Evolutionary conservation across 305 asterid genomes (phyloP), one percentile per base, ranked within the genome.

Genomic region (Solanum hybrid): DNA sequence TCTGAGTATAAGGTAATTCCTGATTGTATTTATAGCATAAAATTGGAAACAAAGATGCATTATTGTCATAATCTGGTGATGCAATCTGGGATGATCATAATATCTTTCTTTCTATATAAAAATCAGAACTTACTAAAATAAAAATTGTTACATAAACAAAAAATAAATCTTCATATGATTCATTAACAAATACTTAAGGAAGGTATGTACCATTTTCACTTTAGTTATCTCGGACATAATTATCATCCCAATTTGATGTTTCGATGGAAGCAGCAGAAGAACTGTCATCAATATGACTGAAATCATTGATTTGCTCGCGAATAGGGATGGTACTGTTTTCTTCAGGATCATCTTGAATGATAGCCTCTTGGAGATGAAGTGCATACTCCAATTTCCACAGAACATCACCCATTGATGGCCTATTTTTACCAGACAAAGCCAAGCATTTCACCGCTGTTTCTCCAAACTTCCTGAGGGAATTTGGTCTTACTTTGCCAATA

Each of bases 341-440:
- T 60, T 22, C 27, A 20, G 72, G 72, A 20, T 60, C 27, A 22
- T 60, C 72, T 60, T 60, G 26, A 60, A 60, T 60, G 26, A 60
- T 0, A 7, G 69, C 0, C 69, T 56, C 69, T 64, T 93, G 95
- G 31, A 93, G 93, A 90, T 93, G 96, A 84, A 94, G 95, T 0
- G 95, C 95, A 10, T 93, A 93, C 78, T 94, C 96, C 14, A 94
- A 82, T 38, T 90, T 94, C 96, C 96, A 91, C 35, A 94, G 60
- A 0, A 94, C 92, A 24, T 94, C 96, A 12, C 96, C 96, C 96
- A 94, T 94, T 0, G 94, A 92, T 2, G 97, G 96, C 87, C 97
- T 88, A 38, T 95, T 93, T 1, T 88, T 92, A 20, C 97, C 96
- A 56, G 22, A 92, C 71, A 91, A 94, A 89, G 85, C 77, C 0